Conservation (phyloP, 352 stramenopile genomes). For the Pythium grandisporangium region DNA sequence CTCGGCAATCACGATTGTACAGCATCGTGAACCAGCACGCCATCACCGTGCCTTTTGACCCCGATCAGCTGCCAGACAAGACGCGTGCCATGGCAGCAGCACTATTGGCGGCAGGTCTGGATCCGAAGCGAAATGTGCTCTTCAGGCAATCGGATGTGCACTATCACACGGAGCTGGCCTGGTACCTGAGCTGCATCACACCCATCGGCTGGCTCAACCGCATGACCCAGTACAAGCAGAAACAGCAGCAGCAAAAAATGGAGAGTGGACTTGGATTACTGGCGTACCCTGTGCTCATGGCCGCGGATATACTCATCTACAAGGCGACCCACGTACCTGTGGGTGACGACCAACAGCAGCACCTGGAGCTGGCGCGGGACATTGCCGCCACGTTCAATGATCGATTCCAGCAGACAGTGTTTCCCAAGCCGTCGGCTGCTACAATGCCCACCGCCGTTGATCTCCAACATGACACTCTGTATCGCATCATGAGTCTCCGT, state of each 20-base stretch:
- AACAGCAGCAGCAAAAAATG: slow-evolving; percentile 76
- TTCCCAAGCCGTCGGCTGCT: slow-evolving; percentile 53
- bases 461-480: slow-evolving; percentile 36
- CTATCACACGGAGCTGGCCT: slow-evolving; percentile 94
- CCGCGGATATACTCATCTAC: slow-evolving; percentile 99
- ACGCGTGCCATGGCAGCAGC: slow-evolving; percentile 90
- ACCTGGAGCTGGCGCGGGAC: slow-evolving; percentile 98
- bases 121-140: slow-evolving; percentile 59
- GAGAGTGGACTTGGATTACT: slow-evolving; percentile 90
- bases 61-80: slow-evolving; percentile 76
- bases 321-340: slow-evolving; percentile 96
- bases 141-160: slow-evolving; percentile 79
- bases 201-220: slow-evolving; percentile 97
- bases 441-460: slow-evolving; percentile 36
- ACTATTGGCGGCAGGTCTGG: slow-evolving; percentile 91
- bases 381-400: slow-evolving; percentile 96
- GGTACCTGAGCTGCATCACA: slow-evolving; percentile 96
- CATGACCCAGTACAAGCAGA: slow-evolving; percentile 99
- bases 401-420: slow-evolving; percentile 77
- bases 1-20: slow-evolving; percentile 25
- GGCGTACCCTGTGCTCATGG: slow-evolving; percentile 98
- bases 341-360: slow-evolving; percentile 97
- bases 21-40: slow-evolving; percentile 97
- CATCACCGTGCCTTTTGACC: slow-evolving; percentile 96
- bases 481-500: slow-evolving; percentile 96